A percentile compares a stretch with the other conserved stretches of the same genome.
Evolutionary conservation across 1,139 yeast species (phyloP).

Genomic region (Candida tunisiensis): DNA sequence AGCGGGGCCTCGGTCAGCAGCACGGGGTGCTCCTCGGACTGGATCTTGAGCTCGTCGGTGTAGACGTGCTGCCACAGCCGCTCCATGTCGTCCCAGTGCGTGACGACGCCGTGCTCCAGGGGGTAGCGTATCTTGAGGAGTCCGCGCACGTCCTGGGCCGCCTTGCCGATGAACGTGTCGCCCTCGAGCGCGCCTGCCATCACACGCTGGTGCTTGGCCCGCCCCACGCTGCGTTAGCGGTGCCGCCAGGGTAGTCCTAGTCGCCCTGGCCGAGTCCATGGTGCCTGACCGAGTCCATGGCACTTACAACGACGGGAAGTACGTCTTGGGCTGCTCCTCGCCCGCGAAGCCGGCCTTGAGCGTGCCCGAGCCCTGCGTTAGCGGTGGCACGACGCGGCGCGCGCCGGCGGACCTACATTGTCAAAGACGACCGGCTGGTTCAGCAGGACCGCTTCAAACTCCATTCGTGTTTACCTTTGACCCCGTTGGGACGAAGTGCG

Average conservation of each 20-base stretch:
- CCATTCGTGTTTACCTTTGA: too few species aligned
- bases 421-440: slow-evolving; percentile 90
- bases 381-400: background rate
- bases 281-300: background rate
- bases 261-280: too few species aligned
- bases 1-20: slow-evolving; percentile 82
- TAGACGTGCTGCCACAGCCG: slow-evolving; percentile 52
- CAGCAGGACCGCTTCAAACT: slow-evolving; percentile 20
- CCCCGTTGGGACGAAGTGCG: too few species aligned
- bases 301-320: slow-evolving; percentile 27
- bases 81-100: slow-evolving; percentile 81
- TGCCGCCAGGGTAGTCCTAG: background rate
- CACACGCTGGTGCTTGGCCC: slow-evolving; percentile 67
- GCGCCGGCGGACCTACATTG: slow-evolving; percentile 24
- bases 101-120: slow-evolving; percentile 64
- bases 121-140: slow-evolving; percentile 56
- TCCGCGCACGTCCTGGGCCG: slow-evolving; percentile 65
- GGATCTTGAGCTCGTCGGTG: slow-evolving; percentile 42
- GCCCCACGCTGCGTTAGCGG: slow-evolving; percentile 35
- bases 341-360: slow-evolving; percentile 91
- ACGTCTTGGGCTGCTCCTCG: slow-evolving; percentile 58
- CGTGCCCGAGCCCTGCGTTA: slow-evolving; percentile 55
- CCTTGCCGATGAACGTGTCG: slow-evolving; percentile 51
- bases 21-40: slow-evolving; percentile 79
- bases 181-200: slow-evolving; percentile 70